A percentile compares a stretch with the other conserved stretches of the same genome.
These are phyloP conservation scores for Circinella minor DNA, from an alignment of 371 early-diverging fungal genomes.

Conservation along the genomic window DNA sequence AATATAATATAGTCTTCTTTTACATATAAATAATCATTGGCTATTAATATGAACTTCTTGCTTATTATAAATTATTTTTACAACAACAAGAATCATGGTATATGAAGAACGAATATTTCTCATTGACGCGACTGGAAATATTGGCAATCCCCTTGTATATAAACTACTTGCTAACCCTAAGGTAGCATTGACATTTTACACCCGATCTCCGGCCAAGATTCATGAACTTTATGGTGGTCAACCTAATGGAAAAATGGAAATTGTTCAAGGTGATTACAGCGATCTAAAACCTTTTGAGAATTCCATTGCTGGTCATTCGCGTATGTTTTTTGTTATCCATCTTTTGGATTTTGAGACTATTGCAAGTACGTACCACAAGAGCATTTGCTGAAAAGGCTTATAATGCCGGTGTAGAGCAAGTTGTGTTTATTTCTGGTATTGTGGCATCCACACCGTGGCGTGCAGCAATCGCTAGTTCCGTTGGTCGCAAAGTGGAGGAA, in stretches of 20 bases:
- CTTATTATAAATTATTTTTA: neutral
- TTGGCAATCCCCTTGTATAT: constrained; percentile 23
- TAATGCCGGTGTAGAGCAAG: constrained; percentile 37
- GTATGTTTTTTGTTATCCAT: constrained; percentile 30
- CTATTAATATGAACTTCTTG: too few relatives aligned
- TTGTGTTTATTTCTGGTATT: constrained; percentile 33
- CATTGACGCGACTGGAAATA: constrained; percentile 37
- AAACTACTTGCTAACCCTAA: constrained; percentile 14
- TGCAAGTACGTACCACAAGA: neutral
- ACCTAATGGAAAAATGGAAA: neutral
- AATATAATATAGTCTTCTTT: too few relatives aligned
- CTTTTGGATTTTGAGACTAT: neutral
- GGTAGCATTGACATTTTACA: constrained; percentile 2
- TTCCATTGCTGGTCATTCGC: constrained; percentile 31
- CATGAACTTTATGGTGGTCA: neutral
- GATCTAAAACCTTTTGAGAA: constrained; percentile 23
- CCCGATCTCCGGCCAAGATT: constrained; percentile 1
- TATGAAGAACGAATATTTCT: constrained; percentile 29
- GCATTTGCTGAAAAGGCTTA: constrained; percentile 28
- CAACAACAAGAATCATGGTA: neutral
- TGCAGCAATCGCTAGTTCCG: constrained; percentile 11
- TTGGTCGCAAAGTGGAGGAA: constrained; percentile 27
- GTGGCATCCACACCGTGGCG: constrained; percentile 28
- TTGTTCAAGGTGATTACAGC: constrained; percentile 36
- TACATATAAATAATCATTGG: too few relatives aligned